Percentiles rank a stretch among this genome's conserved stretches.
Conservation (phyloP, 768 basidiomycete genomes). For the Lyophyllum decastes region DNA sequence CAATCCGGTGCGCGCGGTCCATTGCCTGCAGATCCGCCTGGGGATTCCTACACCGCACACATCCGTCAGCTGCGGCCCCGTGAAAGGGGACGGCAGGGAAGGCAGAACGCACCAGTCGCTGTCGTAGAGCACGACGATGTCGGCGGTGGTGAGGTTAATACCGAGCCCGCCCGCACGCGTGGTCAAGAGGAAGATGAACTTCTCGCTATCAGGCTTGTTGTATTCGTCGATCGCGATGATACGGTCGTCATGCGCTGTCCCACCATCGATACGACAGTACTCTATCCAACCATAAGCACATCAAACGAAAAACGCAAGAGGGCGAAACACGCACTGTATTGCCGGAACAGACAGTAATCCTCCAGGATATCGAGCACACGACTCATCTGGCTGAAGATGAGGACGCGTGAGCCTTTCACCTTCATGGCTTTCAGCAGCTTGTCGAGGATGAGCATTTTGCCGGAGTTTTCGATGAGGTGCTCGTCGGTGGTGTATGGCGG, state of each 20-base stretch:
- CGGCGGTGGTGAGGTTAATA: slow-evolving; percentile 94
- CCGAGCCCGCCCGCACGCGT: slow-evolving; percentile 97
- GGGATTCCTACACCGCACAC: slow-evolving; percentile 72
- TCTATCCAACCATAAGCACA: slow-evolving; percentile 42
- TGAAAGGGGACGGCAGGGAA: not conserved
- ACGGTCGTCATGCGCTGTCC: slow-evolving; percentile 95
- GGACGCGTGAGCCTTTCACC: slow-evolving; percentile 88
- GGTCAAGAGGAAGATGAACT: slow-evolving; percentile 94
- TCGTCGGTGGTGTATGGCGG: slow-evolving; percentile 99
- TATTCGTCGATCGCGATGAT: slow-evolving; percentile 97
- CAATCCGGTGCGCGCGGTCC: slow-evolving; percentile 97
- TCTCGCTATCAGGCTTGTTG: slow-evolving; percentile 91
- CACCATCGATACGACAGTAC: slow-evolving; percentile 96
- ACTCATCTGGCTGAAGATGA: slow-evolving; percentile 99
- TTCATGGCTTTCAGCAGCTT: slow-evolving; percentile 88
- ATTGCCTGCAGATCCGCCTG: slow-evolving; percentile 99
- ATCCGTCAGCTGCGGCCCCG: not conserved
- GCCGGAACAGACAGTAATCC: slow-evolving; percentile 93
- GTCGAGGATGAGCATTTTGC: slow-evolving; percentile 98
- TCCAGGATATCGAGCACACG: slow-evolving; percentile 97
- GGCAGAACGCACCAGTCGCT: slow-evolving; percentile 79
- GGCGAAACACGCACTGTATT: slow-evolving; percentile 65
- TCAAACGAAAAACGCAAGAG: slow-evolving; percentile 1
- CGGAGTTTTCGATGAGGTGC: slow-evolving; percentile 90
- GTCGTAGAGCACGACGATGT: slow-evolving; percentile 94